Evolutionary conservation across 2,329 filamentous ascomycete species (phyloP), one percentile per base, ranked within the genome.

Genomic region (Chrysosporium keratinophilum): DNA sequence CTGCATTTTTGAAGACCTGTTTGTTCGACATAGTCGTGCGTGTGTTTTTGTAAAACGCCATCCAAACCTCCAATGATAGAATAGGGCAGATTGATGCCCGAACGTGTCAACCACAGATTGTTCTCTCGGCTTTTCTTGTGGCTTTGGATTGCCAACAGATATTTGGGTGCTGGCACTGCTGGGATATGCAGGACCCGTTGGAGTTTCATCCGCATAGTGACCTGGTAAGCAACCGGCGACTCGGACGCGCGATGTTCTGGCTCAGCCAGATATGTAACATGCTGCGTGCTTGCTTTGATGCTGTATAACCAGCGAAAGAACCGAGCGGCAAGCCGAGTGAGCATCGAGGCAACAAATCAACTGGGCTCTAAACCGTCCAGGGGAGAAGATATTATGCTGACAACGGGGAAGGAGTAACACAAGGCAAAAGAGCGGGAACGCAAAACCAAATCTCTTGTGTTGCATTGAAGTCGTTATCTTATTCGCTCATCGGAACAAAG

Each of bases 401-500:
- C 35, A 3, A 37, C 35, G 35, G 35, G 35, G 5, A 37, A 12
- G 11, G 11, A 37, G 35, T 12, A 12, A 37, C 35, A 37, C 10
- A 37, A 12, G n/a, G n/a, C 35, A 37, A 37, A 35, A 37, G n/a
- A 35, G 19, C 10, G 11, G 17, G 35, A 48, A 37, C 5, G 23
- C 37, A 39, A 28, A 48, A 20, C 11, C 20, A 1, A 23, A 12
- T 33, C 46, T 39, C 33, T 40, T 28, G 14, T 43, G 23, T 17
- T 17, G n/a, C 20, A 35, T 34, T 12, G 28, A 14, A n/a, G 7
- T 45, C 31, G 19, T 49, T 12, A n/a, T 23, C 7, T 15, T 17
- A 28, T 41, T 52, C 31, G 42, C 12, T 33, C 28, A 48, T 11
- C 4, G 49, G 46, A 17, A 42, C 17, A 45, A 54, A 52, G 46